These are phyloP conservation scores for Diaporthe aspalathi DNA, from an alignment of 2,329 filamentous ascomycete species.

Conservation along the genomic window DNA sequence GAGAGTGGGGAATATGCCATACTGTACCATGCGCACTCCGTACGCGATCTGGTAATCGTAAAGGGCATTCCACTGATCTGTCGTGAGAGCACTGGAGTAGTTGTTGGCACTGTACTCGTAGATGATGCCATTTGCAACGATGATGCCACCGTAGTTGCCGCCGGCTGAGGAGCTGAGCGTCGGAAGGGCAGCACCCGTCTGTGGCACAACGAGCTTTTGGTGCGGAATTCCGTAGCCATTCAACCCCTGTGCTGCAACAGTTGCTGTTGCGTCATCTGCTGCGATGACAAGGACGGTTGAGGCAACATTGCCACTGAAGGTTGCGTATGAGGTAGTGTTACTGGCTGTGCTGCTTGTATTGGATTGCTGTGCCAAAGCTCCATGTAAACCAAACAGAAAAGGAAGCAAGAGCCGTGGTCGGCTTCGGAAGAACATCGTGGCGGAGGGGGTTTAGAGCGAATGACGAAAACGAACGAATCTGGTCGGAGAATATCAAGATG, in stretches of 20 bases:
- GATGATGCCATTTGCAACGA: neutral
- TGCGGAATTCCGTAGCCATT: constrained; percentile 24
- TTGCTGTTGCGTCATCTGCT: constrained; percentile 1
- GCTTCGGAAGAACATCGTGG: neutral
- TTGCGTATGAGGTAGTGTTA: neutral
- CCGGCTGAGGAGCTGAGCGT: constrained; percentile 13
- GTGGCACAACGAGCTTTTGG: constrained; percentile 18
- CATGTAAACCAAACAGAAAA: neutral
- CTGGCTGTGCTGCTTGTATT: neutral
- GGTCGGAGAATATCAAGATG: neutral
- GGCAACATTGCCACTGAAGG: constrained; percentile 18
- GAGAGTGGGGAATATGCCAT: constrained; percentile 24
- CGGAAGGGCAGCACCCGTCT: constrained; percentile 7
- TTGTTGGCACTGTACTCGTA: constrained; percentile 24
- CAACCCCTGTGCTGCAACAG: constrained; percentile 17
- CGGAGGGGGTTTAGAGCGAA: neutral
- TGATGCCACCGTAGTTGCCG: constrained; percentile 22
- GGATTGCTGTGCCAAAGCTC: neutral
- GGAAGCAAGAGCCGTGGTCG: constrained; percentile 1
- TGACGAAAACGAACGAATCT: constrained; percentile 7
- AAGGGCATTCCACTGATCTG: constrained; percentile 11
- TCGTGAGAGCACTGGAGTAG: constrained; percentile 15
- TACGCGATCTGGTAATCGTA: constrained; percentile 20
- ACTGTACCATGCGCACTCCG: constrained; percentile 22
- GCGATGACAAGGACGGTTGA: constrained; percentile 23